These are phyloP conservation scores for Xenoacremonium recifei DNA, from an alignment of 2,329 filamentous ascomycete species.

Conservation along the genomic window DNA sequence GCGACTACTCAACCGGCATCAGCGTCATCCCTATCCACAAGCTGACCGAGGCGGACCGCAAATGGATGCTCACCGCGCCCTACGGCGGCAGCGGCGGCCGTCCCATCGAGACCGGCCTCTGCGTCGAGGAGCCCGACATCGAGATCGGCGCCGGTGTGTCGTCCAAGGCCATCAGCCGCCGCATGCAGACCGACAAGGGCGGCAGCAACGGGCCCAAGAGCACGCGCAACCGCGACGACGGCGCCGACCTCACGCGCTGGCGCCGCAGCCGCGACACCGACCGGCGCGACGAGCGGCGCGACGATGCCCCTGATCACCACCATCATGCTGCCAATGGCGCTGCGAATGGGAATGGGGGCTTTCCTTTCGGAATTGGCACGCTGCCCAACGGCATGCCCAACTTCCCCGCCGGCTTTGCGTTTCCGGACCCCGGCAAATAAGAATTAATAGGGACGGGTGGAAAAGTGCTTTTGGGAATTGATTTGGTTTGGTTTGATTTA, in stretches of 20 bases:
- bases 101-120: constrained; percentile 76
- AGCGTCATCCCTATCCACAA: constrained; percentile 91
- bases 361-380: constrained; percentile 40
- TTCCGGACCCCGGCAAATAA: constrained; percentile 31
- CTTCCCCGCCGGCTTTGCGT: constrained; percentile 39
- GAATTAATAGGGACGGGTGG: too few species aligned
- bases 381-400: constrained; percentile 42
- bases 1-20: constrained; percentile 88
- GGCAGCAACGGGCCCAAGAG: constrained; percentile 65
- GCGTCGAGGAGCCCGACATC: constrained; percentile 96
- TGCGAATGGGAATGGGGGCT: constrained; percentile 17
- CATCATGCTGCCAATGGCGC: constrained; percentile 1
- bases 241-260: constrained; percentile 33
- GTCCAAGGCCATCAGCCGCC: constrained; percentile 77
- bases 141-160: constrained; percentile 97
- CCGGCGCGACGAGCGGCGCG: constrained; percentile 17
- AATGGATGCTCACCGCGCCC: constrained; percentile 94
- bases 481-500: too few species aligned
- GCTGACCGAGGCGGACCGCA: constrained; percentile 92
- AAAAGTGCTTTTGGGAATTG: too few species aligned
- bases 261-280: constrained; percentile 32
- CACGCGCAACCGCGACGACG: constrained; percentile 45
- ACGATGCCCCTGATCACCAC: constrained; percentile 15
- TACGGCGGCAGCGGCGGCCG: constrained; percentile 89
- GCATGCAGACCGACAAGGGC: constrained; percentile 68